Base-by-base conservation (phyloP, 2,329 filamentous ascomycete genomes). In the Claviceps maximensis region DNA sequence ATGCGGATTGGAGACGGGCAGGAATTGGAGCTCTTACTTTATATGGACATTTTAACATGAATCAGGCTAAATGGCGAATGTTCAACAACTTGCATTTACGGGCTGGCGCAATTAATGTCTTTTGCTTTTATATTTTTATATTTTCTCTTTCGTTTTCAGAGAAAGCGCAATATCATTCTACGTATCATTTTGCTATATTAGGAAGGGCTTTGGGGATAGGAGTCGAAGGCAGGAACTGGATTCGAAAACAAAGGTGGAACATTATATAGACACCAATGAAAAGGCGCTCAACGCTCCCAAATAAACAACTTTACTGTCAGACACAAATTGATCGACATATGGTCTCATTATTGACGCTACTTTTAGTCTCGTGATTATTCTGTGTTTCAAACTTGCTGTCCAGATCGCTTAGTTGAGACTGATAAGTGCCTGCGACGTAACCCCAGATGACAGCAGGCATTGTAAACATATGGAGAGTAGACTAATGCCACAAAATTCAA, bases 11-110 rank as follows among this genome's bases (percentile, higher is more conserved):
- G 38, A 54, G 27, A 15, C 36, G 51, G 51, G 40, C 49, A 40
- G 49, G 27, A 55, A 38, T 23, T 21, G 15, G 21, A 27, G 52
- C 51, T 54, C 47, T 27, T 25, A 23, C n/a, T 48, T 17, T 45
- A 48, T 48, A 47, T 31, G 52, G 46, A 52, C 52, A 54, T 58
- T 61, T 61, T 59, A 60, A 60, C 58, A 60, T 60, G 55, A 17
- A 56, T 56, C 51, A 50, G 42, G 51, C 48, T 40, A 38, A 58
- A 52, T 46, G 57, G 56, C 57, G 55, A 60, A 60, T 58, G 57
- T 61, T 61, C 59, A 61, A 61, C 59, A 61, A 60, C 54, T 57
- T 62, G 55, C 56, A 57, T 57, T 58, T 47, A 50, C 55, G 52
- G 57, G 59, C 54, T 58, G 57, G 59, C 59, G 59, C 50, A 59